Base-by-base conservation (phyloP, 352 stramenopile species). In the Plasmopara halstedii region DNA sequence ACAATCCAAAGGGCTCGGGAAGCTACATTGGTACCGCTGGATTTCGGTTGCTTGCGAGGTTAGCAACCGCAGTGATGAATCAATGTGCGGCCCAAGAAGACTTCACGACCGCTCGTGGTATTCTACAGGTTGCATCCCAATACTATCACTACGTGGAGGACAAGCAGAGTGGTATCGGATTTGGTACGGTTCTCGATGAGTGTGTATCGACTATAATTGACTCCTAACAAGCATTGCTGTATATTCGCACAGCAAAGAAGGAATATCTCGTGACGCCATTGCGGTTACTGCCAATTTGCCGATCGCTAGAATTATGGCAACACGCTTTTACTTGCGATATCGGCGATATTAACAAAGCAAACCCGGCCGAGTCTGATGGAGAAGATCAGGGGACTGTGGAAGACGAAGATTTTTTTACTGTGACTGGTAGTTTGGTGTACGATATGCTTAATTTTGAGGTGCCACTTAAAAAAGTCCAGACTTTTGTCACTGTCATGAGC, bases 391-490 rank as follows among this genome's bases (percentile, higher is more conserved):
- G 58, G 18, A 46, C 56, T 19, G 70, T 90, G 10, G 60, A 62
- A 1, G 79, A 90, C 32, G 77, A 92, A 32, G 41, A 85, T 7
- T 89, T 92, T 46, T 92, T 92, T 55, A 88, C 80, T 0, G 60
- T 88, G 6, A 85, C 87, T 41, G 80, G 80, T 0, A 87, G 72
- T 41, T 58, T 92, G 10, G 71, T 89, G 37, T 92, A 88, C 62
- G 78, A 89, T 46, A 92, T 92, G 80, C 72, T 92, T 10, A 88
- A 70, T 8, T 74, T 92, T 22, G 75, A 92, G 38, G 72, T 88
- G 9, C 69, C 77, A 3, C 59, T 89, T 0, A 56, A 62, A 4
- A 86, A 92, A 21, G 73, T 88, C 9, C 61, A 87, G 23, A 82
- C 75, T 1, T 92, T 92, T 45, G 77, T 92, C 15, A 56, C 59